Evolutionary conservation across 176 grass and related monocot genomes (phyloP), one percentile per base, ranked within the genome.

Genomic region (Hsuehochloa calcarea): DNA sequence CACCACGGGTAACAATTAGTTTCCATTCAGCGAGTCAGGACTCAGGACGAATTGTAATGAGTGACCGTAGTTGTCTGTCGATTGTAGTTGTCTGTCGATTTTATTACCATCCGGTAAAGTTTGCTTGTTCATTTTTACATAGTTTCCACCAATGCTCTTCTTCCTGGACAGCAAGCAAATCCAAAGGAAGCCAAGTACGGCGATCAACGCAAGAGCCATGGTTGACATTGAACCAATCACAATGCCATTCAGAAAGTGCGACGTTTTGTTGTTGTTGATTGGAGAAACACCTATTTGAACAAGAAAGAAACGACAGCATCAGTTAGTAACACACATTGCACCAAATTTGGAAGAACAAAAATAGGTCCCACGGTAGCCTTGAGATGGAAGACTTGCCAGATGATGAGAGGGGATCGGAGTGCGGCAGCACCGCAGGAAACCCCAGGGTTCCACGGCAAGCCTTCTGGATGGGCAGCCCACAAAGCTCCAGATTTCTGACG

Each of bases 201-300:
- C 84, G 8, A 96, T 90, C 72, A 99, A 78, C 44, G 93, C 86
- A 62, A 99, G 47, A 44, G 93, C 96, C 88, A 99, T 92, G 64
- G 96, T 94, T 50, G 96, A 96, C 90, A 96, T 95, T 6, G 96
- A 95, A 22, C 96, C 96, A 3, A 99, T 99, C 61, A 96, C 92
- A 47, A 99, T 79, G 25, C 96, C 96, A 41, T 96, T 96, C 23
- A 99, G 79, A 81, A 99, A 99, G 82, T 91, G 96, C 0, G 93
- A 94, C 0, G 93, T 91, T 59, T 87, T 96, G 39, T 91, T 96
- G 31, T 45, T 87, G 39, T 65, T 85, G 68, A 94, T 92, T 1
- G 91, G 88, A 26, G 93, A 78, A 52, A 94, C 88, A 8, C 90
- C 96, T 99, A 8, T 69, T 59, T 55, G 26, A 52, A 47, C 8